Evolutionary conservation across 768 basidiomycete genomes (phyloP).

Genomic region (Fomitopsis pulvina): DNA sequence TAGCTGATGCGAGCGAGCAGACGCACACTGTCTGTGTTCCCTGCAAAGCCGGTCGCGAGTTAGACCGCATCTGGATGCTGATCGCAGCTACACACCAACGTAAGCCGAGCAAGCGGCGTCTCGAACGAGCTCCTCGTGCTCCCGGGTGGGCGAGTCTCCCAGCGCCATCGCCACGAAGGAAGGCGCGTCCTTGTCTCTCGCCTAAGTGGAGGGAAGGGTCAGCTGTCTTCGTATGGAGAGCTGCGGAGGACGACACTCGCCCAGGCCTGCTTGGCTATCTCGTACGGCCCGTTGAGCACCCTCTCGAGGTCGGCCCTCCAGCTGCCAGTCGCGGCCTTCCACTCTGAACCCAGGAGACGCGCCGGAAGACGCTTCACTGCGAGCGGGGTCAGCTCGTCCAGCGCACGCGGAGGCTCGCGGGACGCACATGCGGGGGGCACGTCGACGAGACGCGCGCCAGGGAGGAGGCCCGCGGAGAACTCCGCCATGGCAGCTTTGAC

Average conservation of each 20-base stretch:
- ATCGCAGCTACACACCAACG: constrained; percentile 11
- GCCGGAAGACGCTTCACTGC: constrained; percentile 30
- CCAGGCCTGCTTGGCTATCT: constrained; percentile 24
- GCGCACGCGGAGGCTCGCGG: neutral
- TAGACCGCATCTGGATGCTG: no score
- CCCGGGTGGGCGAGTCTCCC: constrained; percentile 1
- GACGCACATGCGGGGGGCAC: constrained; percentile 21
- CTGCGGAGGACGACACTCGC: constrained; percentile 14
- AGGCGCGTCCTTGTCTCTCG: constrained; percentile 10
- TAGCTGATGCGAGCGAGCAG: constrained; percentile 2
- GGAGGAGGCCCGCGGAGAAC: constrained; percentile 19
- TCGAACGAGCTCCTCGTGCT: constrained; percentile 11
- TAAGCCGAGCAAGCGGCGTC: constrained; percentile 10
- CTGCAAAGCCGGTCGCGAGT: neutral
- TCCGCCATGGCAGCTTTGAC: constrained; percentile 24
- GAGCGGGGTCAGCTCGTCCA: neutral
- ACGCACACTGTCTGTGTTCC: neutral
- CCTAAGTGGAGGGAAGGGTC: constrained; percentile 5
- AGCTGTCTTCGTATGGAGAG: neutral
- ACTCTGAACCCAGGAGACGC: constrained; percentile 33
- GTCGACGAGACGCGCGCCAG: constrained; percentile 25
- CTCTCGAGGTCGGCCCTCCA: constrained; percentile 10
- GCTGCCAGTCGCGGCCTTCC: no score
- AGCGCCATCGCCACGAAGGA: constrained; percentile 13
- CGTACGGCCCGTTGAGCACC: constrained; percentile 23